Conservation (phyloP, 2,329 filamentous ascomycete genomes). For the Neophaeococcomyces mojaviensis region DNA sequence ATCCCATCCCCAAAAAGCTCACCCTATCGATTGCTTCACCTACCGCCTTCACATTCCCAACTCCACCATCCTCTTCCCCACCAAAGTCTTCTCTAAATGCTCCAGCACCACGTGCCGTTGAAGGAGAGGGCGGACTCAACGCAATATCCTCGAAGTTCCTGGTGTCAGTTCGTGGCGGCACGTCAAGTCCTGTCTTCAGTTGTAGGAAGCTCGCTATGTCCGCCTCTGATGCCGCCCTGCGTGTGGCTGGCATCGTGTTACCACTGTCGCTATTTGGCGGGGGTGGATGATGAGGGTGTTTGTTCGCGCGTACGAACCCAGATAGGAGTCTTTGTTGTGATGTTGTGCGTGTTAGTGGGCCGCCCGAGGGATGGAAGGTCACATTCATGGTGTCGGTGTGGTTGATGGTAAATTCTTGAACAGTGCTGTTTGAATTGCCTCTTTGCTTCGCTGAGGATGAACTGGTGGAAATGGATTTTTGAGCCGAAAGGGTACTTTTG, state of each 20-base stretch:
- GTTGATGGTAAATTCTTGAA: background rate
- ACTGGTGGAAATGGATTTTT: background rate
- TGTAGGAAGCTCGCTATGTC: constrained; percentile 2
- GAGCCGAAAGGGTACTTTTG: background rate
- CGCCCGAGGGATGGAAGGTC: background rate
- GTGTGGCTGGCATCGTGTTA: too few relatives aligned
- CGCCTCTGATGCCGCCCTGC: background rate
- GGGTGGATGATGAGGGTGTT: background rate
- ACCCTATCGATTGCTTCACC: too few relatives aligned
- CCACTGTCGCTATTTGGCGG: background rate
- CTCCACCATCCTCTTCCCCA: too few relatives aligned
- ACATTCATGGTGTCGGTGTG: background rate
- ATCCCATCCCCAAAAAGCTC: too few relatives aligned
- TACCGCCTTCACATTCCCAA: too few relatives aligned
- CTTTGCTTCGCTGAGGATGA: background rate
- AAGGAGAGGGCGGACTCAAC: too few relatives aligned
- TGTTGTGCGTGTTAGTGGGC: background rate
- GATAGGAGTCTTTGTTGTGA: constrained; percentile 1
- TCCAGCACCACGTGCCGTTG: too few relatives aligned
- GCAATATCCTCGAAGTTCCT: constrained; percentile 5
- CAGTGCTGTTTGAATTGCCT: background rate
- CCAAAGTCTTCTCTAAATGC: too few relatives aligned
- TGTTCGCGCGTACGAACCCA: background rate
- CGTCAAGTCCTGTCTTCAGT: background rate
- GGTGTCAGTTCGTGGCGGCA: background rate